Conservation (phyloP, 306 rosid genomes). For the Quercus ilex region DNA sequence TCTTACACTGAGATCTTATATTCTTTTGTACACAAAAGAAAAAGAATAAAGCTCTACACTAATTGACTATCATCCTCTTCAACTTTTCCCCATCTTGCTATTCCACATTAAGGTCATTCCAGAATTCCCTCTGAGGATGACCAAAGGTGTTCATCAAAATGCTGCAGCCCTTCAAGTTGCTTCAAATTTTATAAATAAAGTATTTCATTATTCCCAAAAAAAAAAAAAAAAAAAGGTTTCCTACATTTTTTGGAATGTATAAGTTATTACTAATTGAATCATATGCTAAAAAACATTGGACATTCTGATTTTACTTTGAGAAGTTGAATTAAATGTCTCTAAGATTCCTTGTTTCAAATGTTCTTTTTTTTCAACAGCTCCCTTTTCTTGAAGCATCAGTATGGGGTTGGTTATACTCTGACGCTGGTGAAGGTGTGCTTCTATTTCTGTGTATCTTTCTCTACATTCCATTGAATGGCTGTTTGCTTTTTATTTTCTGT, state of each 20-base stretch:
- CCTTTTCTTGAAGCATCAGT: slow-evolving; percentile 92
- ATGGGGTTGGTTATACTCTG: slow-evolving; percentile 94
- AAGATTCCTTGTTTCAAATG: slow-evolving; percentile 12
- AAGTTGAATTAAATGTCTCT: not conserved
- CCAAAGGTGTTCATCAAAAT: not conserved
- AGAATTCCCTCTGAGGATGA: not conserved
- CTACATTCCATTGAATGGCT: slow-evolving; percentile 16
- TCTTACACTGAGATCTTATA: too few relatives aligned
- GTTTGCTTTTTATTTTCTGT: slow-evolving; percentile 14
- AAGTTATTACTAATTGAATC: not conserved
- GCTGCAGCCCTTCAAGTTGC: not conserved
- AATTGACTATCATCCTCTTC: not conserved
- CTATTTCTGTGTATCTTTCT: slow-evolving; percentile 15
- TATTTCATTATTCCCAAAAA: too few relatives aligned
- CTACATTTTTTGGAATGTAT: not conserved
- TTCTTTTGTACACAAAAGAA: too few relatives aligned
- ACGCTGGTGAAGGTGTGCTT: slow-evolving; percentile 83
- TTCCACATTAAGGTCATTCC: not conserved
- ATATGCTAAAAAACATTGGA: not conserved
- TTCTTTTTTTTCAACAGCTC: slow-evolving; percentile 58
- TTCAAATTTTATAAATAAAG: too few relatives aligned
- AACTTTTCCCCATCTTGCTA: not conserved
- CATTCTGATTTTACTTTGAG: not conserved
- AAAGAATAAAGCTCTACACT: not conserved
- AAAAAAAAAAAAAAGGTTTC: too few relatives aligned